Conservation (phyloP, 768 basidiomycete genomes). For the Suillus ampliporus region DNA sequence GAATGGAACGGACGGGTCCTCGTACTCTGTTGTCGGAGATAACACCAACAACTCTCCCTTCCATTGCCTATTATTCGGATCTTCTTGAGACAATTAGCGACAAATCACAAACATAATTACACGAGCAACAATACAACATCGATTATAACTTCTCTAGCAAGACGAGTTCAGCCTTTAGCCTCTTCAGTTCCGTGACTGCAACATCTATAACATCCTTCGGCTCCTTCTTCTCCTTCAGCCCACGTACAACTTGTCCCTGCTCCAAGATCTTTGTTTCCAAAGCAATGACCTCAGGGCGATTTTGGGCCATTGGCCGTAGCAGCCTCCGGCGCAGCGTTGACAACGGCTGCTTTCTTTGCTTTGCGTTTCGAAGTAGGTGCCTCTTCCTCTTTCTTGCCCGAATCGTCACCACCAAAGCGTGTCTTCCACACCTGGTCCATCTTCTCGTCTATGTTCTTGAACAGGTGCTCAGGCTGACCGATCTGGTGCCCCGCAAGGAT, state of each 20-base stretch:
- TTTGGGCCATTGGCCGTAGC: constrained; percentile 57
- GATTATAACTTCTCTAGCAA: constrained; percentile 14
- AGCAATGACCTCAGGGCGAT: constrained; percentile 70
- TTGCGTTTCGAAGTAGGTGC: constrained; percentile 54
- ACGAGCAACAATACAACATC: background rate
- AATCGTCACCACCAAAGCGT: constrained; percentile 74
- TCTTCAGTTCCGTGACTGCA: constrained; percentile 69
- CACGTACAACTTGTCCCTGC: constrained; percentile 77
- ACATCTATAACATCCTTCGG: constrained; percentile 50
- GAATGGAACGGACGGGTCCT: constrained; percentile 26
- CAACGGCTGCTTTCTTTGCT: constrained; percentile 56
- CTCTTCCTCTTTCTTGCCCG: constrained; percentile 47
- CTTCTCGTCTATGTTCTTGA: constrained; percentile 92
- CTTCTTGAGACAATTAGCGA: background rate
- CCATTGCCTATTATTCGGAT: too few relatives aligned
- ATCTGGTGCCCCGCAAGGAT: constrained; percentile 87
- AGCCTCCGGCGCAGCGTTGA: constrained; percentile 51
- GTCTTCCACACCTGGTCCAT: constrained; percentile 83
- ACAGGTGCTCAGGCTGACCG: constrained; percentile 87
- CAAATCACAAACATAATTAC: background rate
- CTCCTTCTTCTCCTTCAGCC: constrained; percentile 57
- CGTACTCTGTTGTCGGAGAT: constrained; percentile 31
- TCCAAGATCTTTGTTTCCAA: constrained; percentile 76
- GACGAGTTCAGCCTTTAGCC: constrained; percentile 62
- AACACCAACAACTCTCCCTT: too few relatives aligned